Evolutionary conservation across 208 protist species (phyloP).

Genomic region (Leishmania major): DNA sequence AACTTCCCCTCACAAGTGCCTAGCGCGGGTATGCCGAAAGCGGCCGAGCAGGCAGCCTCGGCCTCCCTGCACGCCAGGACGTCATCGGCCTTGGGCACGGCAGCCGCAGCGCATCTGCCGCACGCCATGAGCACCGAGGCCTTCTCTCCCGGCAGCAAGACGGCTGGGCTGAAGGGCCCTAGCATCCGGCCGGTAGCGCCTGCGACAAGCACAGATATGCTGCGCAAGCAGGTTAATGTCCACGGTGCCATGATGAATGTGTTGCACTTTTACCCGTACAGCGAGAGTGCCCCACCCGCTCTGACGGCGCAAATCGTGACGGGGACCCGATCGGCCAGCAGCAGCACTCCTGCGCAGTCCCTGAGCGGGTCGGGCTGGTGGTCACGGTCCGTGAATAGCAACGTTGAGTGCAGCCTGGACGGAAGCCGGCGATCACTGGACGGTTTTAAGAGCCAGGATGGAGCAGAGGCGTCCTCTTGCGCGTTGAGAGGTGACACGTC

Average conservation of each 20-base stretch:
- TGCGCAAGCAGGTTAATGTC: conserved; percentile 46
- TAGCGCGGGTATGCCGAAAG: not conserved
- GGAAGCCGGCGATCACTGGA: conserved; percentile 23
- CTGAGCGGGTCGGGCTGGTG: conserved; percentile 26
- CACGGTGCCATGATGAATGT: conserved; percentile 41
- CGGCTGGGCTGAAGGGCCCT: not conserved
- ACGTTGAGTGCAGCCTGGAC: not conserved
- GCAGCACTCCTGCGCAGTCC: conserved; percentile 20
- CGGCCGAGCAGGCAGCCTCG: not conserved
- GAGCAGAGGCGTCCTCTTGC: not conserved
- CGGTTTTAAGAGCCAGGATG: conserved; percentile 16
- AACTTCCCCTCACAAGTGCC: not conserved
- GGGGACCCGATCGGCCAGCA: conserved; percentile 17
- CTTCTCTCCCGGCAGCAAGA: not conserved
- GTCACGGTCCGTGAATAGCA: conserved; percentile 12
- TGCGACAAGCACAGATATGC: conserved; percentile 21
- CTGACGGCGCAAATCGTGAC: conserved; percentile 43
- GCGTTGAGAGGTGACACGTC: conserved; percentile 3
- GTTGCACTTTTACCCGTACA: conserved; percentile 44
- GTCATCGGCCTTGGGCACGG: not conserved
- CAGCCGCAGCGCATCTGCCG: not conserved
- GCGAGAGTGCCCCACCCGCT: conserved; percentile 28
- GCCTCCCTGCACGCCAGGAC: not conserved
- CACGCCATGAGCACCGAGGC: not conserved
- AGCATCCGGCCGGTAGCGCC: conserved; percentile 1